Evolutionary conservation across 345 rosid species (phyloP).

Genomic region (Aquilaria sinensis): DNA sequence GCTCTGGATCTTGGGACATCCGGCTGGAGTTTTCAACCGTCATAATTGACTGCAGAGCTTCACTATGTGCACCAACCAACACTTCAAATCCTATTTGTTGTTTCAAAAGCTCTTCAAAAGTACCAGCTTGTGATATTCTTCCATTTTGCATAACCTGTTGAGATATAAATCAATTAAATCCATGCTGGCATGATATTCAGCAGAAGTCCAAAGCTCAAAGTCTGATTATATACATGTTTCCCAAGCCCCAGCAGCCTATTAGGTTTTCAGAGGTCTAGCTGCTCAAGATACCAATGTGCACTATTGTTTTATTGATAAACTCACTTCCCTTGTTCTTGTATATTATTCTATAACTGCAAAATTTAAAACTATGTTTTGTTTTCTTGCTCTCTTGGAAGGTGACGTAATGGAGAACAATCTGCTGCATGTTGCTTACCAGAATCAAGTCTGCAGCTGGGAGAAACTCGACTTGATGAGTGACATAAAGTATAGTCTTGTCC

Average conservation of each 20-base stretch:
- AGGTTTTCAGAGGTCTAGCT: no score
- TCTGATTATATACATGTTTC: neutral
- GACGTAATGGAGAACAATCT: neutral
- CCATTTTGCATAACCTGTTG: conserved; percentile 90
- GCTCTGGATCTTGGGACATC: conserved; percentile 26
- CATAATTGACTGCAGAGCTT: conserved; percentile 70
- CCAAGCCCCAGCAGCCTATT: no score
- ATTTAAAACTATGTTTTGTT: neutral
- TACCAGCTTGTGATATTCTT: conserved; percentile 77
- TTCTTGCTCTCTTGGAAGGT: neutral
- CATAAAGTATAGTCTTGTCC: conserved; percentile 72
- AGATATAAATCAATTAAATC: conserved; percentile 7
- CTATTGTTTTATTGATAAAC: no score
- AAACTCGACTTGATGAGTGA: conserved; percentile 97
- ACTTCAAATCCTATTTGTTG: conserved; percentile 84
- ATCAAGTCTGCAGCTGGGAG: conserved; percentile 92
- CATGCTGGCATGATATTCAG: no score
- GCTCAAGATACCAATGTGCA: no score
- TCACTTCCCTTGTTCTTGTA: no score
- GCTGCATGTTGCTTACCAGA: conserved; percentile 47
- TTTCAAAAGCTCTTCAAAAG: conserved; percentile 60
- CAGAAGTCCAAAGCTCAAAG: no score
- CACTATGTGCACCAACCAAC: conserved; percentile 86
- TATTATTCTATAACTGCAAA: no score
- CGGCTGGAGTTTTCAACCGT: conserved; percentile 51